Base-by-base conservation (phyloP, 2,329 filamentous ascomycete genomes). In the Elsinoe arachidis region DNA sequence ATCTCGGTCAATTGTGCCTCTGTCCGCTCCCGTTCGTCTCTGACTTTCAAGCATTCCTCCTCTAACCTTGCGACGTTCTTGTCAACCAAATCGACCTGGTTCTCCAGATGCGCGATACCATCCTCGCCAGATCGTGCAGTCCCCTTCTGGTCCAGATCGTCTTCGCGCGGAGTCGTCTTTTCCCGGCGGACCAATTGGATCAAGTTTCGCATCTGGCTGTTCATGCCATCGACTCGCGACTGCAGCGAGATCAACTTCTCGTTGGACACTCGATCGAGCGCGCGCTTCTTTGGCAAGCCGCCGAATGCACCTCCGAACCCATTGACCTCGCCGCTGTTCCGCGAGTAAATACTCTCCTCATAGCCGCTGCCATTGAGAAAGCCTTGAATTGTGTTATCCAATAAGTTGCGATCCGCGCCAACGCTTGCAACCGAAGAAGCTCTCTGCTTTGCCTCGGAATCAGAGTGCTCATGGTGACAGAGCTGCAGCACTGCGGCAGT, bases 401-500 rank as follows among this genome's bases (percentile, higher is more conserved):
- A 17, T 5, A 56, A 21, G 19, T 56, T 56, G 15, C 54, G 34
- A 23, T 56, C 54, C n/a, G 30, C 23, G 14, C 34, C 54, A 7
- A 26, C 33, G 33, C 26, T 44, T 44, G 38, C 23, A 12, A 54
- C 35, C 6, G 46, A 51, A 14, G 53, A 12, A n/a, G 41, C 17
- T 15, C 33, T 14, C 11, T 37, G 23, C 12, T 49, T 49, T n/a
- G 30, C 41, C 37, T 49, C 53, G 14, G 38, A 47, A 9, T 61
- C 51, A 19, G 26, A 77, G n/a, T 86, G 78, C 0, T 82, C 83
- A 64, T 86, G 87, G 72, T 97, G 91, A 7, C 91, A 95, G 70
- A 95, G 81, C 68, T 96, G 90, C 56, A 99, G 75, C 38, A 99
- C 88, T 44, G 89, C 92, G 12, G 93, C 91, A 0, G 92, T 97